Evolutionary conservation across 352 stramenopile genomes (phyloP).

Genomic region (Phytophthora sp.): DNA sequence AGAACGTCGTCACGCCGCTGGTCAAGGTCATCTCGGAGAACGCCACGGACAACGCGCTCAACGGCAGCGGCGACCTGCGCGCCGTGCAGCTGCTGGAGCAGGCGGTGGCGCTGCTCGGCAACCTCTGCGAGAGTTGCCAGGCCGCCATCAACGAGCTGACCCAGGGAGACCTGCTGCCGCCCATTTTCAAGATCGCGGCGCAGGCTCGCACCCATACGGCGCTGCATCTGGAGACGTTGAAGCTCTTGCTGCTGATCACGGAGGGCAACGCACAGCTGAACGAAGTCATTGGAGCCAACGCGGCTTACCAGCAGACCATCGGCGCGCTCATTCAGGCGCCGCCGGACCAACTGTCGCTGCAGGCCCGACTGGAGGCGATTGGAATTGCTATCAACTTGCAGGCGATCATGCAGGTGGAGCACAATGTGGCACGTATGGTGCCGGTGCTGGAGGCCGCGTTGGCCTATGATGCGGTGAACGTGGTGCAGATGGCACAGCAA

Average conservation of each 20-base stretch:
- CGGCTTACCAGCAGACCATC: slow-evolving; percentile 72
- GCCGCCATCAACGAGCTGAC: slow-evolving; percentile 84
- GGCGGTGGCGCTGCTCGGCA: slow-evolving; percentile 74
- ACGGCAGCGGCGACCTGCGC: slow-evolving; percentile 65
- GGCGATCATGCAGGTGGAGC: slow-evolving; percentile 75
- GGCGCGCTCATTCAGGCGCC: slow-evolving; percentile 72
- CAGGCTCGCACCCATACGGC: slow-evolving; percentile 51
- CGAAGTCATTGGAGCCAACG: slow-evolving; percentile 63
- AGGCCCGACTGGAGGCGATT: slow-evolving; percentile 62
- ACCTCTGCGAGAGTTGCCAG: slow-evolving; percentile 86
- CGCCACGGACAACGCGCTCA: slow-evolving; percentile 58
- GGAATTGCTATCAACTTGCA: slow-evolving; percentile 84
- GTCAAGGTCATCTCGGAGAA: slow-evolving; percentile 75
- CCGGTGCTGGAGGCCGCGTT: slow-evolving; percentile 73
- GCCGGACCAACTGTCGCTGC: slow-evolving; percentile 51
- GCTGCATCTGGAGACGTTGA: slow-evolving; percentile 82
- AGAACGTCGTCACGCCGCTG: slow-evolving; percentile 81
- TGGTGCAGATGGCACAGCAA: slow-evolving; percentile 77
- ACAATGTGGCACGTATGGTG: slow-evolving; percentile 70
- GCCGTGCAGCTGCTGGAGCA: slow-evolving; percentile 83
- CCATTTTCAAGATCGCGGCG: slow-evolving; percentile 76
- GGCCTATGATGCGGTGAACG: slow-evolving; percentile 80
- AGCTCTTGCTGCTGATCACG: slow-evolving; percentile 81
- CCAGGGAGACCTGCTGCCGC: slow-evolving; percentile 69
- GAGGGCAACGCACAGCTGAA: slow-evolving; percentile 84